Evolutionary conservation across 805 yeast genomes (phyloP), one percentile per base, ranked within the genome.

Genomic region (Zygosaccharomyces pseudorouxii): DNA sequence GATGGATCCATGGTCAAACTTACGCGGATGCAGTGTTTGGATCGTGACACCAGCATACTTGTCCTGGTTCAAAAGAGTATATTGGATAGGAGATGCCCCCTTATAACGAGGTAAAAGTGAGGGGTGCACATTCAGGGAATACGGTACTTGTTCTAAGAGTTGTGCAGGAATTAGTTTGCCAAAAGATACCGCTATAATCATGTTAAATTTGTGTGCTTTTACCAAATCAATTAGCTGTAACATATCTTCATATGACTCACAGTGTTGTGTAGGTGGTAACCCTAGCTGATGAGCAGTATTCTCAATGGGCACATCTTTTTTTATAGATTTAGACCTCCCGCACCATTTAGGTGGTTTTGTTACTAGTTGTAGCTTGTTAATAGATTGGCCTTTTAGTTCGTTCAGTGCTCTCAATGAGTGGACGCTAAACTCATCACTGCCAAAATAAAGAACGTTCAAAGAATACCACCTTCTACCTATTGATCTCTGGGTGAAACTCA

Each of bases 41-140:
- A 93, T 77, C 0, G 97, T 79, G 14, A 89, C 95, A 0, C 98
- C 99, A 0, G 97, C 84, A 14, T 42, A 50, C 0, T 53, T 30
- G 54, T 84, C 89, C 36, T 74, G 73, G 50, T 85, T 79, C 58
- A 90, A 63, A 10, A 93, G 65, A 0, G 97, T 82, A 51, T 80
- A 75, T 52, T 92, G 98, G 3, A 93, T 68, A 0, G 99, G 99
- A 1, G 97, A 84, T 0, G 97, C 82, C 0, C 99, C 99, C 2
- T 89, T 78, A 56, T 86, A 80, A 40, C 69, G 70, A 0, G 99
- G 99, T 7, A 93, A 73, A 5, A 89, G 63, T 0, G 97, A 89
- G 0, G 99, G 99, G 63, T 93, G 99, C 0, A 93, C 89, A 61
- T 93, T 93, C 23, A 93, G 62, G 0, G 97, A 95, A 59, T 65